Base-by-base conservation (phyloP, 371 early-diverging fungal species). In the Rhizopus sp. region DNA sequence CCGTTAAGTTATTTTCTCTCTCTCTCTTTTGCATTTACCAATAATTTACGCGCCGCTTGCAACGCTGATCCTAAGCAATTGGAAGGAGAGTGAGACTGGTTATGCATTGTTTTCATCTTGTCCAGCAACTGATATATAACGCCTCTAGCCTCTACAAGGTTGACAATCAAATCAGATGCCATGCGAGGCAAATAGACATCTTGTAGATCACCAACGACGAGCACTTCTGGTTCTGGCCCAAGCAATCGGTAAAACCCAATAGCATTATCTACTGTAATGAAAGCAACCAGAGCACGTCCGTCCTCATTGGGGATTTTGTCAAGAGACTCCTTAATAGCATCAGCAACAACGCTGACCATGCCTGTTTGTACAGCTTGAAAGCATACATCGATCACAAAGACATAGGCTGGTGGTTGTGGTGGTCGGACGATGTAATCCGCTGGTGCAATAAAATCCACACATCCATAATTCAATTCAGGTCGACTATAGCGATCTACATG, bases 341-440 rank as follows among this genome's bases (percentile, higher is more conserved):
- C 77, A 4, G 85, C 83, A 12, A 84, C 87, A 5, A 65, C 62
- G 7, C 61, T 58, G 5, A 83, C 52, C 70, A 76, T 73, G 9
- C 91, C 93, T 0, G 84, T 69, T 59, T 88, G 85, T 12, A 92
- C 80, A 4, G 93, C 81, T 23, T 80, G 74, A 52, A 77, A 83
- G 1, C 88, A 85, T 5, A 89, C 89, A 66, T 94, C 94, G 48
- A 94, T 86, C 23, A 94, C 72, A 70, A 94, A 93, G n/a, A 92
- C 77, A 39, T 86, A 82, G 5, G 90, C 90, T 13, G 91, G 89
- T 8, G 94, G 93, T 69, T 91, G 92, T 15, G 94, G 94, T 37
- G 94, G 92, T 5, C 83, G 72, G 8, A 87, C 82, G 76, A 90
- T 91, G 71, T 90, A 90, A 58, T 92, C 91, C 29, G 85, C 73